Evolutionary conservation across 2,329 filamentous ascomycete genomes (phyloP), one percentile per base, ranked within the genome.

Genomic region (Thelonectria rubi): DNA sequence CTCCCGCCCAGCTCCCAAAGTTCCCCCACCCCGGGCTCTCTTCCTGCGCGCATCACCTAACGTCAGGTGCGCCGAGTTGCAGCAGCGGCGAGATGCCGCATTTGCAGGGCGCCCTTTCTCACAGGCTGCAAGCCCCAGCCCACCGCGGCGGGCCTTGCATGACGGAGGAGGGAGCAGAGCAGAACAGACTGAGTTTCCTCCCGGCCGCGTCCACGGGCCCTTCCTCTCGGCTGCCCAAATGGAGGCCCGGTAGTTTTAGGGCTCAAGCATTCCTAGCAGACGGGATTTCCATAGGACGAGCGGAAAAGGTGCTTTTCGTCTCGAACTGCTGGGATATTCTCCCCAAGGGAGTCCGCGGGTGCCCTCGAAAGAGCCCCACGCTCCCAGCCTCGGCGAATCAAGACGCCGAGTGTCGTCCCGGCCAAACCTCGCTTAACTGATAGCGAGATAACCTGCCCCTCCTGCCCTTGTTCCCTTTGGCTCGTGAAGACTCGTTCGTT

Each of bases 391-490:
- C 40, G 17, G 17, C 60, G 24, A 60, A 63, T 63, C 57, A 63
- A 17, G 12, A 15, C 30, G 24, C 4, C 11, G 12, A 12, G 21
- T 24, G 14, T n/a, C n/a, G 9, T 40, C 43, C 12, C 56, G 56
- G 60, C 26, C 45, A 40, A 60, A 50, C 60, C 20, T 63, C 60
- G 60, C 60, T 63, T 63, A 63, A 47, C 57, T 39, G 45, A 50
- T 32, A 40, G 21, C 49, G 45, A 57, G 43, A 54, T 54, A 30
- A 39, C 20, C 20, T 30, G 40, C 30, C 43, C 51, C 10, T 48
- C 24, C 45, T 21, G 17, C 21, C 45, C 32, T 24, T 30, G 21
- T 12, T 42, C 26, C 26, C 26, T 30, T 30, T 30, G 26, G 26
- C 10, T 30, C 26, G 26, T 30, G 24, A 48, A 49, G 14, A 24